Percentiles rank a stretch among this genome's conserved stretches.
Conservation (phyloP, 345 rosid genomes). For the Adansonia digitata region DNA sequence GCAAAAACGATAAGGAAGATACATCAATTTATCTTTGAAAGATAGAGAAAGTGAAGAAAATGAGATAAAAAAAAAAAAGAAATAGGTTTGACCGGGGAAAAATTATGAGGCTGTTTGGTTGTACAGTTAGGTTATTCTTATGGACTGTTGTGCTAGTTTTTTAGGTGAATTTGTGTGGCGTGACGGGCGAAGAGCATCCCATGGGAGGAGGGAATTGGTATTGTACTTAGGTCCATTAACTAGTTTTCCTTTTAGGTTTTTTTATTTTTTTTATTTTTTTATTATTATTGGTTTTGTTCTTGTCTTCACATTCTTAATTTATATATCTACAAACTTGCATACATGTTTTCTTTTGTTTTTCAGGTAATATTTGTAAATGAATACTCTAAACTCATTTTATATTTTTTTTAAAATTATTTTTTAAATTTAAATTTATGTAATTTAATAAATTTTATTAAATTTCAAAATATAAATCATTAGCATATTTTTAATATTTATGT, state of each 20-base stretch:
- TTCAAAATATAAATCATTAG: no score
- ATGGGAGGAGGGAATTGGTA: not conserved
- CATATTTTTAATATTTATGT: no score
- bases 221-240: not conserved
- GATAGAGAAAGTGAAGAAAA: constrained; percentile 17
- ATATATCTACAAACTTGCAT: not conserved
- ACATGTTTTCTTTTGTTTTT: not conserved
- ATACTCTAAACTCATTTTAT: no score
- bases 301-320: not conserved
- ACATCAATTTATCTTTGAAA: constrained; percentile 16
- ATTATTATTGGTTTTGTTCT: no score
- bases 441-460: no score
- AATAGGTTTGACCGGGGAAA: constrained; percentile 14
- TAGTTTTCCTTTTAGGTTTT: no score
- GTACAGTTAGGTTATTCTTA: constrained; percentile 33
- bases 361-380: no score
- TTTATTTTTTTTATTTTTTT: no score
- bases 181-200: not conserved
- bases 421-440: no score
- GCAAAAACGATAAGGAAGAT: constrained; percentile 23
- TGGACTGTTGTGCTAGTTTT: constrained; percentile 16
- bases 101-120: constrained; percentile 21
- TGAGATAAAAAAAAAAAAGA: constrained; percentile 1
- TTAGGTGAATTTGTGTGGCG: not conserved
- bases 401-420: no score